These are phyloP conservation scores for Mercurialis annua DNA, from an alignment of 345 rosid species.

Conservation along the genomic window DNA sequence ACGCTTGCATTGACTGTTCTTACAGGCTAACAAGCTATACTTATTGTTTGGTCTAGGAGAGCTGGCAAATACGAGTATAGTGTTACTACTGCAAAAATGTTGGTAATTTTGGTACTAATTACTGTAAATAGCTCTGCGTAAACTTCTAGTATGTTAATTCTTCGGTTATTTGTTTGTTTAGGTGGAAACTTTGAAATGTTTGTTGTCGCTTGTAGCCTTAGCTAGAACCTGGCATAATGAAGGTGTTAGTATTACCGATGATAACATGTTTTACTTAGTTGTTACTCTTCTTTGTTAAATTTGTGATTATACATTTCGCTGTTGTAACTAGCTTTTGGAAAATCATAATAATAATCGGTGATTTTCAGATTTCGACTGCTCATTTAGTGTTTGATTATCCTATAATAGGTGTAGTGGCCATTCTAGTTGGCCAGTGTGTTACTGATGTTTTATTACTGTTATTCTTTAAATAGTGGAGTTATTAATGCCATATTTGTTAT, in stretches of 20 bases:
- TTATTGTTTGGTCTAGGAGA: conserved; percentile 97
- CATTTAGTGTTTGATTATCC: not conserved
- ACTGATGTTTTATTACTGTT: not conserved
- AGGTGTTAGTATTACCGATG: conserved; percentile 85
- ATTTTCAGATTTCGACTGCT: not conserved
- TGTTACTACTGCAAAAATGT: conserved; percentile 89
- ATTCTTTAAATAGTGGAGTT: not conserved
- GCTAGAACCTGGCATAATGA: conserved; percentile 74
- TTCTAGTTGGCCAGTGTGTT: not conserved
- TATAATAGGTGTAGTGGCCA: not conserved
- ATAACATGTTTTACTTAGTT: conserved; percentile 67
- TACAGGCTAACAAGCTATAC: conserved; percentile 94
- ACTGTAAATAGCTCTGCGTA: conserved; percentile 20
- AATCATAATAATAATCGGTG: not conserved
- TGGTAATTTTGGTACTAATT: no score
- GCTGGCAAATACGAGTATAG: conserved; percentile 97
- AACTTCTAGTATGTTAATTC: no score
- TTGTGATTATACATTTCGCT: not conserved
- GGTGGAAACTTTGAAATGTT: conserved; percentile 97
- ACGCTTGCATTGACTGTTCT: conserved; percentile 81
- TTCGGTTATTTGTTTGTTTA: no score
- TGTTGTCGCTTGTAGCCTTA: conserved; percentile 79
- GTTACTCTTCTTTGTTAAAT: not conserved
- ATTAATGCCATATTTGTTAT: not conserved
- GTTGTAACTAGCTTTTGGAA: not conserved